Conservation (phyloP, 441 rosid species). For the Populus hybrid region DNA sequence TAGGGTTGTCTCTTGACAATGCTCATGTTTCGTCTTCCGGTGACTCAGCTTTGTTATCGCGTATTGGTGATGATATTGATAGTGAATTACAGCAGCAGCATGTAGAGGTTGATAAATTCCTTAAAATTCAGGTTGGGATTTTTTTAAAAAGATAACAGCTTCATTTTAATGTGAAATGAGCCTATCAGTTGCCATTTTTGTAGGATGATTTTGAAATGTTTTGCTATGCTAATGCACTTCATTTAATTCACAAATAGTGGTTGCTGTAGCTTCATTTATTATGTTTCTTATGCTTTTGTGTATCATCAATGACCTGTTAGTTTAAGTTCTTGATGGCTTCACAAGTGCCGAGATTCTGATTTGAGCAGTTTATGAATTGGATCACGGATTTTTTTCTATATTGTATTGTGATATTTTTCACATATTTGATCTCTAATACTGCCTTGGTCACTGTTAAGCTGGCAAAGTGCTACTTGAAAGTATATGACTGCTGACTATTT, state of each 20-base stretch:
- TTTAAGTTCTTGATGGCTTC: neutral
- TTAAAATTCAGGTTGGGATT: slow-evolving; percentile 60
- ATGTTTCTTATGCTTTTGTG: neutral
- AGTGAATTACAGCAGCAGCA: slow-evolving; percentile 63
- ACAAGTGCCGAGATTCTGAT: neutral
- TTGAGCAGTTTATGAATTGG: neutral
- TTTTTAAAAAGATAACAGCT: neutral
- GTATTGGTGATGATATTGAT: slow-evolving; percentile 63
- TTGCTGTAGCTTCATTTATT: neutral
- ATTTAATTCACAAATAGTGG: neutral
- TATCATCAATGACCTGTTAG: neutral
- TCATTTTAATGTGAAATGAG: neutral
- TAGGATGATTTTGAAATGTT: neutral
- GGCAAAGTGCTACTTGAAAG: neutral
- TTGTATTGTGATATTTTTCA: neutral
- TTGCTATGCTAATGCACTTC: neutral
- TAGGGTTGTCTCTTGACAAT: slow-evolving; percentile 80
- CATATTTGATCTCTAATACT: neutral
- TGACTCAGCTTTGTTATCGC: slow-evolving; percentile 65
- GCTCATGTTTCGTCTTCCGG: slow-evolving; percentile 50
- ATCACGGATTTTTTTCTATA: neutral
- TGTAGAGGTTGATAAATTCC: slow-evolving; percentile 67
- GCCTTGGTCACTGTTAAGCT: neutral
- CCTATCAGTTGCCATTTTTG: neutral
- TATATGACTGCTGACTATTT: neutral